phyloP scores from a whole-genome alignment of 2,329 filamentous ascomycete species.

The Scytalidium lignicola region DNA sequence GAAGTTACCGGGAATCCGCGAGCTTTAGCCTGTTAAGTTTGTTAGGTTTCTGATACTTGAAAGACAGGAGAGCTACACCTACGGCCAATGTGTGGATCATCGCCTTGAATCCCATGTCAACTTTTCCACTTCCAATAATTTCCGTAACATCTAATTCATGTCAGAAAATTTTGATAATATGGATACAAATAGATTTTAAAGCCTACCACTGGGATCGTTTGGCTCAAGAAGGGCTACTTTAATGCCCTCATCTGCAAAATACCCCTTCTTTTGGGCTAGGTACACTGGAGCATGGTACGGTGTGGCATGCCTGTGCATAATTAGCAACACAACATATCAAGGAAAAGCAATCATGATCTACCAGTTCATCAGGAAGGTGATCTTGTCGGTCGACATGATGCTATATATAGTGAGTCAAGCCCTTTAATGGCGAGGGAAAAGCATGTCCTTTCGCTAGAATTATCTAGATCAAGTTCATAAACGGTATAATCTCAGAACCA shows the following conservation, averaged over 20 bases:
- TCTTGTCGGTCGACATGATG: slow-evolving; percentile 71
- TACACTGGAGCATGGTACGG: slow-evolving; percentile 77
- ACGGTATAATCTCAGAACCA: slow-evolving; percentile 72
- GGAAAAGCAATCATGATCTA: slow-evolving; percentile 32
- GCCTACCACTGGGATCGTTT: slow-evolving; percentile 65
- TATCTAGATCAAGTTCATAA: slow-evolving; percentile 79
- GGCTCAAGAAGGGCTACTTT: slow-evolving; percentile 74
- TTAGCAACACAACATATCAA: slow-evolving; percentile 22
- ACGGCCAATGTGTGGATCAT: slow-evolving; percentile 79
- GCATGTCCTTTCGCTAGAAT: slow-evolving; percentile 86
- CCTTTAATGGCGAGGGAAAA: slow-evolving; percentile 38
- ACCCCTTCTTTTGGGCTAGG: slow-evolving; percentile 70
- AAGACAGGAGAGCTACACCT: slow-evolving; percentile 19
- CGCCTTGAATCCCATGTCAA: slow-evolving; percentile 75
- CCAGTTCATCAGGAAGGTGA: slow-evolving; percentile 82
- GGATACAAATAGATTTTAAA: not conserved
- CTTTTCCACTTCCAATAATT: slow-evolving; percentile 71
- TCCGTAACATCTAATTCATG: slow-evolving; percentile 64
- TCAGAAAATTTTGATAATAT: not conserved
- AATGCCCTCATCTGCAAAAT: slow-evolving; percentile 69
- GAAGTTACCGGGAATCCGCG: slow-evolving; percentile 68
- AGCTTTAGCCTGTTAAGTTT: slow-evolving; percentile 58
- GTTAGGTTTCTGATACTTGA: slow-evolving; percentile 5
- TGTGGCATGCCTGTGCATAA: slow-evolving; percentile 62
- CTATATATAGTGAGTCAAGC: slow-evolving; percentile 41